Evolutionary conservation across 106 monocot genomes (phyloP).

Genomic region (Apostasia shenzhenica): DNA sequence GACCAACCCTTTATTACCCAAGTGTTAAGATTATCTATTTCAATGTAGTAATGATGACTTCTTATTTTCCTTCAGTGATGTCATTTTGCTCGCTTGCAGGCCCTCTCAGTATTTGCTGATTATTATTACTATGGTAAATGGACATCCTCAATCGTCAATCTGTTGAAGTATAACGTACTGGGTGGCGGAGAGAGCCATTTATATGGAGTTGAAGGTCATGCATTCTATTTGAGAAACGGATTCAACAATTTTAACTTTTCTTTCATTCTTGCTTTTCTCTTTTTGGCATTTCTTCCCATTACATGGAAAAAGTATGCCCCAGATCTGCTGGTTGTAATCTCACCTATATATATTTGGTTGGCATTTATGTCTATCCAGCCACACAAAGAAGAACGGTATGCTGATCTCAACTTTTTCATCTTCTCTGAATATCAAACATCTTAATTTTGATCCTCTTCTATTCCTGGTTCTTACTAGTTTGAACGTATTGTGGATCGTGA

Average conservation of each 20-base stretch:
- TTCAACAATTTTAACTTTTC: constrained; percentile 96
- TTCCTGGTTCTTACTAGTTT: no score
- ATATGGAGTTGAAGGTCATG: constrained; percentile 81
- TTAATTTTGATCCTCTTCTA: not conserved
- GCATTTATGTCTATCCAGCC: constrained; percentile 92
- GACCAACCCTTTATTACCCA: not conserved
- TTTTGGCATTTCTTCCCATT: constrained; percentile 57
- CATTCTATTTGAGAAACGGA: constrained; percentile 87
- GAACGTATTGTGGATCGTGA: no score
- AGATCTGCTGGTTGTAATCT: constrained; percentile 75
- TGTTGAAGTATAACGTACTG: constrained; percentile 77
- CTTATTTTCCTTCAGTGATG: not conserved
- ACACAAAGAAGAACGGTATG: constrained; percentile 98
- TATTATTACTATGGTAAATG: constrained; percentile 69
- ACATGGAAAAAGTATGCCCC: constrained; percentile 69
- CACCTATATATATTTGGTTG: constrained; percentile 93
- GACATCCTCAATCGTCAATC: constrained; percentile 93
- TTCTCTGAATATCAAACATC: not conserved
- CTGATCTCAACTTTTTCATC: not conserved
- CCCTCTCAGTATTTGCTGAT: constrained; percentile 63
- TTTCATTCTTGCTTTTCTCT: constrained; percentile 80
- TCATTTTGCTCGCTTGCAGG: constrained; percentile 34
- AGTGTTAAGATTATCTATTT: not conserved
- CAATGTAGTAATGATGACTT: not conserved
- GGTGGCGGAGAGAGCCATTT: constrained; percentile 96